Conservation (phyloP, 2,329 filamentous ascomycete species). For the Diaporthe sp. region DNA sequence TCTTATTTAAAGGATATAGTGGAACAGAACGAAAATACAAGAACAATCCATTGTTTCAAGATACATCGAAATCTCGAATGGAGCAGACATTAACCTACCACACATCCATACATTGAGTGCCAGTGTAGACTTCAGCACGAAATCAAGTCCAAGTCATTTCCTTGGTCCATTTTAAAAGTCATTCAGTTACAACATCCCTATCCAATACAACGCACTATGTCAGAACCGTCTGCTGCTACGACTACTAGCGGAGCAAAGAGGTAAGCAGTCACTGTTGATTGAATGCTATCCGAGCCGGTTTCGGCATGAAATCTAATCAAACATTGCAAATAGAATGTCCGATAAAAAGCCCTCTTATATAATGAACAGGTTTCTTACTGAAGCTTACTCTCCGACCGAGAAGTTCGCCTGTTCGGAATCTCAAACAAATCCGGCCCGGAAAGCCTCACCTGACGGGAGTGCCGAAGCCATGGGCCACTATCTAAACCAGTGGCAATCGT, state of each 20-base stretch:
- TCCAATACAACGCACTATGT: neutral
- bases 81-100: too few relatives aligned
- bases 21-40: too few relatives aligned
- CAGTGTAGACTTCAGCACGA: neutral
- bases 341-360: neutral
- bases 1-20: neutral
- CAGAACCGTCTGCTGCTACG: neutral
- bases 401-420: neutral
- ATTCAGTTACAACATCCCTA: neutral
- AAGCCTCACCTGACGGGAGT: fast-evolving
- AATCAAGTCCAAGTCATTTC: neutral
- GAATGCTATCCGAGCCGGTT: fast-evolving
- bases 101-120: neutral
- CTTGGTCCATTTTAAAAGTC: too few relatives aligned
- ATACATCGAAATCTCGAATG: neutral
- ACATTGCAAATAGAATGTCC: neutral
- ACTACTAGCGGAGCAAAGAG: neutral
- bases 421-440: too few relatives aligned
- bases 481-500: conserved; percentile 4
- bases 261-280: neutral
- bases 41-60: neutral
- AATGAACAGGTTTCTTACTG: neutral
- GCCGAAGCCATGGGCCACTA: neutral
- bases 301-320: neutral
- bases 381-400: neutral